phyloP scores from a whole-genome alignment of 2,329 filamentous ascomycete species.

The Fusarium virguliforme region DNA sequence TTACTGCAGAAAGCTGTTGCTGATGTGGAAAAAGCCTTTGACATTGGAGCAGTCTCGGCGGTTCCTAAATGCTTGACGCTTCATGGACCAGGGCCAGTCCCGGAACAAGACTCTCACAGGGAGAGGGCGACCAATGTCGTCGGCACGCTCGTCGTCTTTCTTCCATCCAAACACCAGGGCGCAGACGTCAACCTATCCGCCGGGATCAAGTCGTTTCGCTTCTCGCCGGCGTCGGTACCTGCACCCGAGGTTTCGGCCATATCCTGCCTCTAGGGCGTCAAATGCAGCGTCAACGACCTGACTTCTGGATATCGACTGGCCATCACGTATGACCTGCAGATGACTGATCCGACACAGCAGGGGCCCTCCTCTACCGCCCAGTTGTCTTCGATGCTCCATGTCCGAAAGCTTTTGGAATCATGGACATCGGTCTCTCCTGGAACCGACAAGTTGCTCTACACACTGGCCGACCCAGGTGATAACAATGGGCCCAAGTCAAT shows the following conservation, averaged over 20 bases:
- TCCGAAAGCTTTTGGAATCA: slow-evolving; percentile 17
- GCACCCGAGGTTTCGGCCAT: slow-evolving; percentile 31
- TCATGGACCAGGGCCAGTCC: slow-evolving; percentile 21
- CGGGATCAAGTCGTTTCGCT: not conserved
- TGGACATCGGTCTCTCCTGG: slow-evolving; percentile 16
- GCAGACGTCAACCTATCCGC: slow-evolving; percentile 30
- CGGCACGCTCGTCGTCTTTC: slow-evolving; percentile 27
- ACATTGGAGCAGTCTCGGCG: not conserved
- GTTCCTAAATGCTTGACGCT: slow-evolving; percentile 24
- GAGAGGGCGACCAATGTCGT: not conserved
- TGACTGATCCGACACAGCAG: not conserved
- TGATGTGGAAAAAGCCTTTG: slow-evolving; percentile 6
- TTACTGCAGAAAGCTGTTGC: slow-evolving; percentile 15
- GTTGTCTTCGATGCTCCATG: not conserved
- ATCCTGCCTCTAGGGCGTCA: slow-evolving; percentile 25
- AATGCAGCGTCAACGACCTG: slow-evolving; percentile 18
- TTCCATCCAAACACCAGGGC: slow-evolving; percentile 35
- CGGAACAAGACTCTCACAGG: not conserved
- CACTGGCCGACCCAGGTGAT: slow-evolving; percentile 14
- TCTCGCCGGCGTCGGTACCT: slow-evolving; percentile 20
- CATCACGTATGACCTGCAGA: slow-evolving; percentile 29
- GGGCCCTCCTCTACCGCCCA: not conserved
- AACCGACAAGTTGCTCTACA: slow-evolving; percentile 21
- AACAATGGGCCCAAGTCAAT: not conserved
- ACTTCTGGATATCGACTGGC: slow-evolving; percentile 32